Evolutionary conservation across 495 filamentous ascomycete genomes (phyloP).

Genomic region (Penicillium verhagenii): DNA sequence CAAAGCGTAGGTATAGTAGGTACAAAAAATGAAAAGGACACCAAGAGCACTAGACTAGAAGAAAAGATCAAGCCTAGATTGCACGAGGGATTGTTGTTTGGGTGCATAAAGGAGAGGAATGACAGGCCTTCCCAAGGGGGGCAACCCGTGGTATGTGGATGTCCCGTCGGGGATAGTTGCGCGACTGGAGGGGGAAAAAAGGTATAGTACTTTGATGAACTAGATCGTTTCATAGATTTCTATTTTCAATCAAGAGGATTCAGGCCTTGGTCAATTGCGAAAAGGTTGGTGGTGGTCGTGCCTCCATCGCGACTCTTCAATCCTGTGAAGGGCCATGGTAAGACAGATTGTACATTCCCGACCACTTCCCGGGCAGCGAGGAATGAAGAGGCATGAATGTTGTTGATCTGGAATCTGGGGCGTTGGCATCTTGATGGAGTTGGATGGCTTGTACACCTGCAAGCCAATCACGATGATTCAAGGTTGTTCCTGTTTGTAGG

Average conservation of each 20-base stretch:
- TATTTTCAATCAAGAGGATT: too few relatives aligned
- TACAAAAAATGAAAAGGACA: conserved; percentile 12
- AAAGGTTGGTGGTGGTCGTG: not conserved
- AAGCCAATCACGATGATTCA: not conserved
- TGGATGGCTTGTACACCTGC: not conserved
- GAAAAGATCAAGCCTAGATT: conserved; percentile 26
- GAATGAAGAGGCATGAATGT: conserved; percentile 29
- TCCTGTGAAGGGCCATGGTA: conserved; percentile 7
- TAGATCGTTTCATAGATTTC: too few relatives aligned
- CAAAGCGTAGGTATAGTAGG: conserved; percentile 17
- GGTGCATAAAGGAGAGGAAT: conserved; percentile 26
- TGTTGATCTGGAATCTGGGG: conserved; percentile 11
- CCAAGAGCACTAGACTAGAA: conserved; percentile 17
- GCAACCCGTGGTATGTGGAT: conserved; percentile 28
- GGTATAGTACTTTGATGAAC: not conserved
- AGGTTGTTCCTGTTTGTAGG: too few relatives aligned
- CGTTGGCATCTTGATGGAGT: conserved; percentile 8
- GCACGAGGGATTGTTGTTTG: conserved; percentile 26
- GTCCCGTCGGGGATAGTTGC: not conserved
- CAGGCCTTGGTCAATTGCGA: too few relatives aligned
- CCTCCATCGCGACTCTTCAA: not conserved
- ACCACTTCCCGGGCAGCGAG: conserved; percentile 17
- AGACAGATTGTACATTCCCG: conserved; percentile 21
- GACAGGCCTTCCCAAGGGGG: conserved; percentile 21
- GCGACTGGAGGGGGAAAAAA: not conserved